Base-by-base conservation (phyloP, 352 stramenopile genomes). In the Lagenidium giganteum region DNA sequence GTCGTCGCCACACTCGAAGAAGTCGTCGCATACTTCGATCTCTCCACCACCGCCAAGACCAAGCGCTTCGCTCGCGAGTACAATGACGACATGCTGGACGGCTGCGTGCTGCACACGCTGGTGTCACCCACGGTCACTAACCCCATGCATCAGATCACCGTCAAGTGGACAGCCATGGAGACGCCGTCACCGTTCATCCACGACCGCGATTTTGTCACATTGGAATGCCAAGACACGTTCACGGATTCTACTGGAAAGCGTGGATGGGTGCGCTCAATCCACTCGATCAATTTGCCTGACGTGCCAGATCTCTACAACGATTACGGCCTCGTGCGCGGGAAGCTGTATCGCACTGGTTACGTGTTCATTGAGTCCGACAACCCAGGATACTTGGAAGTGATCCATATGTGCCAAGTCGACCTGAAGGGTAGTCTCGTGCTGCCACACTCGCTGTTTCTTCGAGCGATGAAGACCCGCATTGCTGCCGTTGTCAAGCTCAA, bases 201-300 rank as follows among this genome's bases (percentile, higher is more conserved):
- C 54, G 71, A 83, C 54, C 71, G 77, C 16, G 77, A 87, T 41
- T 87, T 83, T 36, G 52, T 83, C 42, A 80, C 70, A 7, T 62
- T 90, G 25, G 78, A 90, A 54, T 90, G 75, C 47, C 78, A 90
- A 43, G 78, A 82, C 57, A 67, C 68, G 8, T 87, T 87, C 43
- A 48, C 64, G 16, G 74, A 87, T 42, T 61, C 66, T 4, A 83
- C 64, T 30, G 72, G 72, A 14, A 67, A 67, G 21, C 61, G 70
- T 4, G 77, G 77, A 14, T 90, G 74, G 74, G 77, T 84, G 21
- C 77, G 74, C 0, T 84, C 71, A 3, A 81, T 74, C 47, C 72
- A 85, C 47, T 85, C 70, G 18, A 74, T 90, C 48, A 83, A 82
- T 29, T 42, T 90, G 34, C 57, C 67, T 27, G 79, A 67, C 36